Evolutionary conservation across 768 basidiomycete species (phyloP).

Genomic region (Thelephora ganbajun): DNA sequence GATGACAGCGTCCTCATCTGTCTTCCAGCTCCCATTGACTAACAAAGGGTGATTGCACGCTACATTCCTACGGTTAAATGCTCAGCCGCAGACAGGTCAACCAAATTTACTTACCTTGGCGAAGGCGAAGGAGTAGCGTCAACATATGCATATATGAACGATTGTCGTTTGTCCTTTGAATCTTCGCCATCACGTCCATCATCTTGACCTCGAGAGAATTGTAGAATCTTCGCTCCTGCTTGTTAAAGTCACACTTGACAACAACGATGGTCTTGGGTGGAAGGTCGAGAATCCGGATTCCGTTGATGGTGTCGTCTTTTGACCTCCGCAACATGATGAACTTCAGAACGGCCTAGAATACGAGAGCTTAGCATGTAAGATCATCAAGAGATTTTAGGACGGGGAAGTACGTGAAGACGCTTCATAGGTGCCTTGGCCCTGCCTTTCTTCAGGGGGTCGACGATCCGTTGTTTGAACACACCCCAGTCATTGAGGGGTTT

Average conservation of each 20-base stretch:
- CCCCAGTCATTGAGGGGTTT: constrained; percentile 71
- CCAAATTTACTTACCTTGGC: constrained; percentile 53
- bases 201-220: constrained; percentile 53
- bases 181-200: constrained; percentile 27
- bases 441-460: constrained; percentile 63
- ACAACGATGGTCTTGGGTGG: constrained; percentile 62
- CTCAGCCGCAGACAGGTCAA: not conserved
- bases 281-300: constrained; percentile 70
- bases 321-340: constrained; percentile 82
- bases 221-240: constrained; percentile 73
- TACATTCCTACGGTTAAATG: constrained; percentile 15
- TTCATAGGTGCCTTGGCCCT: constrained; percentile 63
- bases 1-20: constrained; percentile 67
- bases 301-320: constrained; percentile 61
- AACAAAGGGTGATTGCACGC: constrained; percentile 86
- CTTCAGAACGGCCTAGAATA: constrained; percentile 55
- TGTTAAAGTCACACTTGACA: constrained; percentile 65
- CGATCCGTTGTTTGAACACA: constrained; percentile 68
- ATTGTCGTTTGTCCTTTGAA: constrained; percentile 45
- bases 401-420: constrained; percentile 47
- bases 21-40: constrained; percentile 60
- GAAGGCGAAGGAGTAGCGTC: constrained; percentile 61
- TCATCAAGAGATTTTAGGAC: not conserved
- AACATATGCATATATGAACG: constrained; percentile 49
- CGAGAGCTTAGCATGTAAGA: not conserved